phyloP scores from a whole-genome alignment of 768 basidiomycete genomes.

The Serendipita sp. region DNA sequence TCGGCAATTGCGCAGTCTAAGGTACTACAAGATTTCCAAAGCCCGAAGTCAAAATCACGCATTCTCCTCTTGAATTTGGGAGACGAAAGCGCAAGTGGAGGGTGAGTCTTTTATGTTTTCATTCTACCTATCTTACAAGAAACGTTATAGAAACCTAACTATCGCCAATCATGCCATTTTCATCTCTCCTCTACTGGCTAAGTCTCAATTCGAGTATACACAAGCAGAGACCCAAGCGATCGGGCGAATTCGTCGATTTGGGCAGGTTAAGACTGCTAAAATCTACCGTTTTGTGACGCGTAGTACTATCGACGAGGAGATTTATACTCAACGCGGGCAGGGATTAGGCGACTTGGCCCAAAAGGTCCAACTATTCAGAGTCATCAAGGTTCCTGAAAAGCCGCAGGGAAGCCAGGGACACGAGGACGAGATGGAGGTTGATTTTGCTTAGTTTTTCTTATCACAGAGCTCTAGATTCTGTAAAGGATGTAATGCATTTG shows the following conservation, averaged over 20 bases:
- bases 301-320: constrained; percentile 79
- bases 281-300: constrained; percentile 74
- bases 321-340: constrained; percentile 27
- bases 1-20: constrained; percentile 62
- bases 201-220: constrained; percentile 67
- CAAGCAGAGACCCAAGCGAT: constrained; percentile 74
- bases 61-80: constrained; percentile 82
- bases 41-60: constrained; percentile 46
- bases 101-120: constrained; percentile 16
- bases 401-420: not conserved
- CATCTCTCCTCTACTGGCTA: constrained; percentile 75
- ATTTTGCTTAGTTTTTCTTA: not conserved
- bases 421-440: not conserved
- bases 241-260: constrained; percentile 68
- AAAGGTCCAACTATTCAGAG: not conserved
- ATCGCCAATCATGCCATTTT: constrained; percentile 91
- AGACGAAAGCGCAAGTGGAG: constrained; percentile 89
- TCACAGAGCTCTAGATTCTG: not conserved
- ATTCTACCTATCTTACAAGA: not conserved
- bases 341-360: not conserved
- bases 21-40: constrained; percentile 74
- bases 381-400: not conserved
- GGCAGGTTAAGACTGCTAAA: constrained; percentile 62
- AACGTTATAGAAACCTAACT: constrained; percentile 48
- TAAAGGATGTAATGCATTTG: not conserved